Evolutionary conservation across 305 asterid genomes (phyloP), one percentile per base, ranked within the genome.

Genomic region (Fraxinus dipetala): DNA sequence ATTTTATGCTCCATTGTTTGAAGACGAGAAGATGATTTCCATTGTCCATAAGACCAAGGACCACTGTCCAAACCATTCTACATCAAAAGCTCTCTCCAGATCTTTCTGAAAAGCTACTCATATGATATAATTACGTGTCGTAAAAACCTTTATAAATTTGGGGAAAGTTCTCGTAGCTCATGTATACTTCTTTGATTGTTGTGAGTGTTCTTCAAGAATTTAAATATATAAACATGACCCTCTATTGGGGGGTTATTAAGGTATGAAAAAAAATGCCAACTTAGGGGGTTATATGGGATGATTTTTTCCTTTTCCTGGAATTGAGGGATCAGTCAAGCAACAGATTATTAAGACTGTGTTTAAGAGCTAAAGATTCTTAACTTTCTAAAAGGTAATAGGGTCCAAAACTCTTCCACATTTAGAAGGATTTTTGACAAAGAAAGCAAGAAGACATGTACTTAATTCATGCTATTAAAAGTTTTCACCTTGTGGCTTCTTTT

Each of bases 1-100:
- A 22, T 48, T 79, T 79, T 61, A 51, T 72, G 84, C 79, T 54
- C 73, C 35, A 11, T 26, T 24, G 6, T 65, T n/a, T 11, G 35
- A 65, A 65, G 73, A 65, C 1, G 35, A 26, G 35, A 9, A 26
- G 14, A 20, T 20, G 31, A 61, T 61, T 61, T 20, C 28, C 28
- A 5, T 56, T 56, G 22, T n/a, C 5, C n/a, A 65, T 24, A 65
- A 24, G 72, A 61, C 16, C 20, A 10, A 63, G 72, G 30, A 20
- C 70, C 70, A 61, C 14, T 11, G 4, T 34, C 36, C 36, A 34
- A 34, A 34, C 36, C 36, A 1, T 5, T 34, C 36, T 34, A 34
- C 36, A 34, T 34, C 36, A 34, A 34, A 65, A 8, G 18, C 32
- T 10, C 72, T 24, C n/a, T 26, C 6, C 0, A 1, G 73, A 65